A percentile compares a stretch with the other conserved stretches of the same genome.
phyloP scores from a whole-genome alignment of 176 grass and related monocot genomes.

The Sorghum bicolor region DNA sequence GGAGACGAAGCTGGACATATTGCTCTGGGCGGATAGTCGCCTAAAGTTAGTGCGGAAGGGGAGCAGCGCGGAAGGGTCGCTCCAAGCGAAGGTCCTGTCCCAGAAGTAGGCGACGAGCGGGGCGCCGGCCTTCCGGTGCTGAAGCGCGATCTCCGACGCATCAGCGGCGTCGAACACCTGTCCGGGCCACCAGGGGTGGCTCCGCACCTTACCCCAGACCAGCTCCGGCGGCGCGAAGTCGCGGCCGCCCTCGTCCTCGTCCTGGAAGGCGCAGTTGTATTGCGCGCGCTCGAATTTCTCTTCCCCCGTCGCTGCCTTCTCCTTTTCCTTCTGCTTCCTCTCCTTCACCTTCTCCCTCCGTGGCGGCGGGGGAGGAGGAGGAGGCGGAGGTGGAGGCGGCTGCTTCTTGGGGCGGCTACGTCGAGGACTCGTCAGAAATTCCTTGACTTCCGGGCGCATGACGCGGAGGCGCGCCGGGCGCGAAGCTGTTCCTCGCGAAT shows the following conservation, averaged over 20 bases:
- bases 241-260: slow-evolving; percentile 24
- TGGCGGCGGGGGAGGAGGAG: background rate
- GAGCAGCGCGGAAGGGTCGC: slow-evolving; percentile 45
- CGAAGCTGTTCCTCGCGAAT: background rate
- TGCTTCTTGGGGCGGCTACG: slow-evolving; percentile 34
- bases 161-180: slow-evolving; percentile 68
- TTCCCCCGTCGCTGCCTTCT: background rate
- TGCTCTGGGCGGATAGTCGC: slow-evolving; percentile 43
- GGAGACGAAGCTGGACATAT: slow-evolving; percentile 35
- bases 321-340: background rate
- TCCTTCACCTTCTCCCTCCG: background rate
- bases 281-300: background rate
- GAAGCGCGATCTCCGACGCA: slow-evolving; percentile 63
- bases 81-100: slow-evolving; percentile 87
- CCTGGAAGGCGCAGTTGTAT: slow-evolving; percentile 54
- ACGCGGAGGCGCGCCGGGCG: slow-evolving; percentile 40
- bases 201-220: slow-evolving; percentile 84
- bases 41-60: slow-evolving; percentile 58
- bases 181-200: slow-evolving; percentile 91
- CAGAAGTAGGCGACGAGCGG: slow-evolving; percentile 76
- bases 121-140: slow-evolving; percentile 31
- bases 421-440: slow-evolving; percentile 35
- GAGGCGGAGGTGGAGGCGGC: background rate
- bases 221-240: slow-evolving; percentile 43
- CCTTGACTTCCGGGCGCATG: slow-evolving; percentile 38